phyloP scores from a whole-genome alignment of 768 basidiomycete genomes.

The Hericium erinaceus region DNA sequence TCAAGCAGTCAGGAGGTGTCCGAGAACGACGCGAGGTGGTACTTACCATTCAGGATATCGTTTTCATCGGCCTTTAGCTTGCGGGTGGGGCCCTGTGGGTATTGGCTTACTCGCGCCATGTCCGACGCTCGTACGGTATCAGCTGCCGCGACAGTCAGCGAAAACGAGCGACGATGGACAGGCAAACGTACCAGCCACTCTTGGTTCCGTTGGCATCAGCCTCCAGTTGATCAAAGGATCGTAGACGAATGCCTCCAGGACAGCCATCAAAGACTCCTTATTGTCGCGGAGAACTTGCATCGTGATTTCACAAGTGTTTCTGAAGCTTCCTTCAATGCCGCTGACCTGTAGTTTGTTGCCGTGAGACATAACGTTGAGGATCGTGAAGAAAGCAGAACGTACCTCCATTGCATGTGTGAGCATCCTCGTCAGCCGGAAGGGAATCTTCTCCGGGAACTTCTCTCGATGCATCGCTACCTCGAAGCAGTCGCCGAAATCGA shows the following conservation, averaged over 20 bases:
- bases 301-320: constrained; percentile 92
- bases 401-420: constrained; percentile 99
- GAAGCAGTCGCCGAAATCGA: constrained; percentile 97
- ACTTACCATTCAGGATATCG: constrained; percentile 82
- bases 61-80: constrained; percentile 88
- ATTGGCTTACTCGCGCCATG: constrained; percentile 54
- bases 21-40: too few relatives aligned
- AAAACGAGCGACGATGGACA: constrained; percentile 19
- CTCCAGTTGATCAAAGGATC: constrained; percentile 98
- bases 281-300: constrained; percentile 95
- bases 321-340: constrained; percentile 96
- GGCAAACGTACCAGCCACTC: constrained; percentile 45
- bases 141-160: constrained; percentile 21
- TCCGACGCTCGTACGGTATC: constrained; percentile 52
- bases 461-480: constrained; percentile 97
- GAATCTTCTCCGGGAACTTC: constrained; percentile 98
- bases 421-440: constrained; percentile 97
- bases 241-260: constrained; percentile 96
- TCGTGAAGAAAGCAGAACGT: constrained; percentile 12
- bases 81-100: constrained; percentile 72
- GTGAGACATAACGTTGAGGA: neutral
- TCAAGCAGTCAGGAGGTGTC: neutral
- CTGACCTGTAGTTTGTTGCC: constrained; percentile 53
- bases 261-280: constrained; percentile 98
- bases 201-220: constrained; percentile 79